Conservation (phyloP, 2,329 filamentous ascomycete species). For the Aspergillus ochraceus region DNA sequence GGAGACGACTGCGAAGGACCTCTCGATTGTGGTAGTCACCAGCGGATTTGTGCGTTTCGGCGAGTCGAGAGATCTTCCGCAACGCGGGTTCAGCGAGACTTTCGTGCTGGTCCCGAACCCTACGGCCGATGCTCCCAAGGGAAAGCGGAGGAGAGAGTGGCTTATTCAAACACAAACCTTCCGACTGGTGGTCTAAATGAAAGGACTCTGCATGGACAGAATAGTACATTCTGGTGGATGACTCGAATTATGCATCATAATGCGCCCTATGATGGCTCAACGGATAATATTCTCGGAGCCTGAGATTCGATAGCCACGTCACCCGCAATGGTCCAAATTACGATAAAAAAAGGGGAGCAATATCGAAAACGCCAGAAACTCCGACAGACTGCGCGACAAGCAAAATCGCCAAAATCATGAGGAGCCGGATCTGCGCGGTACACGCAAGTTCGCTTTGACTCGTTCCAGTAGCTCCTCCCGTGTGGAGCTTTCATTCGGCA, state of each 20-base stretch:
- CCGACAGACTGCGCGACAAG: neutral
- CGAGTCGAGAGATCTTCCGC: conserved; percentile 58
- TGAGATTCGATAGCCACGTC: conserved; percentile 2
- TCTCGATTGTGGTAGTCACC: conserved; percentile 70
- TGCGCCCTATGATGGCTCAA: neutral
- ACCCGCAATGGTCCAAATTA: neutral
- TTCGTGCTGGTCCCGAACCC: conserved; percentile 76
- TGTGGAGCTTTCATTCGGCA: conserved; percentile 60
- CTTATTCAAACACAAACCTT: conserved; percentile 74
- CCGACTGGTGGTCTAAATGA: conserved; percentile 50
- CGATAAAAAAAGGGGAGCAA: neutral
- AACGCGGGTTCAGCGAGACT: conserved; percentile 74
- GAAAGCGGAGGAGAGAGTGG: conserved; percentile 59
- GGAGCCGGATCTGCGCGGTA: conserved; percentile 30
- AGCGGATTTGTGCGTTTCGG: conserved; percentile 72
- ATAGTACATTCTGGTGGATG: conserved; percentile 6
- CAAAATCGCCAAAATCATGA: conserved; percentile 5
- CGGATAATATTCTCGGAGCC: neutral
- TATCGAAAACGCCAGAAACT: neutral
- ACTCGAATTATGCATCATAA: neutral
- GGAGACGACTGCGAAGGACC: conserved; percentile 55
- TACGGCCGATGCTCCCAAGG: conserved; percentile 53
- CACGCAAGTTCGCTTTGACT: conserved; percentile 67
- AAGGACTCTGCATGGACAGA: neutral
- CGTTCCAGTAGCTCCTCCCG: conserved; percentile 66